Conservation (phyloP, 2,329 filamentous ascomycete species). For the Trichoderma endophyticum region DNA sequence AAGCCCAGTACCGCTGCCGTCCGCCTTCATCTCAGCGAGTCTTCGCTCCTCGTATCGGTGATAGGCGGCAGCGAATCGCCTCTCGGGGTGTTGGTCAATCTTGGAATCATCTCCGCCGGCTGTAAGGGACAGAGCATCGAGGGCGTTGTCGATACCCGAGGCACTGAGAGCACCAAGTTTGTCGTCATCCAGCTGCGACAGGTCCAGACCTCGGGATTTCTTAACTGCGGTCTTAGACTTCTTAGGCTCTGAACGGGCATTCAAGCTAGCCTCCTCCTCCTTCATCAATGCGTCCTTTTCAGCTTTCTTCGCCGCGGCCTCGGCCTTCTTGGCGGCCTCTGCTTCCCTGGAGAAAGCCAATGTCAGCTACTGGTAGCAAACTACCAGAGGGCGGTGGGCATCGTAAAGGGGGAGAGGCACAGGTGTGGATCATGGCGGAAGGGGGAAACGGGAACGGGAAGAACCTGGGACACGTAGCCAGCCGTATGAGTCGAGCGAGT, state of each 20-base stretch:
- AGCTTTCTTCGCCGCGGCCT: constrained; percentile 87
- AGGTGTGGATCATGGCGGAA: not conserved
- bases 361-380: not conserved
- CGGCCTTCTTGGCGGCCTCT: constrained; percentile 65
- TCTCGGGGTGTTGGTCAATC: constrained; percentile 84
- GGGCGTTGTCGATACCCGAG: constrained; percentile 86
- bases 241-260: constrained; percentile 60
- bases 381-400: not conserved
- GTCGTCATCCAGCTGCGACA: constrained; percentile 69
- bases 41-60: constrained; percentile 77
- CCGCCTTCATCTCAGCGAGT: constrained; percentile 78
- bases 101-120: constrained; percentile 57
- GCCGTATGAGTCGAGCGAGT: not conserved
- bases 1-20: constrained; percentile 69
- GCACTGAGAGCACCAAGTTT: constrained; percentile 67
- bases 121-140: constrained; percentile 76
- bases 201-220: constrained; percentile 69
- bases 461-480: constrained; percentile 4
- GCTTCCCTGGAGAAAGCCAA: constrained; percentile 31
- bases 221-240: constrained; percentile 66
- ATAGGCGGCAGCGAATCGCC: constrained; percentile 82
- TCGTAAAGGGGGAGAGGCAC: not conserved
- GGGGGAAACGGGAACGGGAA: not conserved
- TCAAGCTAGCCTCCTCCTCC: constrained; percentile 71
- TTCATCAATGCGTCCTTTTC: constrained; percentile 80